Percentiles rank a stretch among this genome's conserved stretches.
phyloP scores from a whole-genome alignment of 371 early-diverging fungal genomes.

The Apophysomyces ossiformis region DNA sequence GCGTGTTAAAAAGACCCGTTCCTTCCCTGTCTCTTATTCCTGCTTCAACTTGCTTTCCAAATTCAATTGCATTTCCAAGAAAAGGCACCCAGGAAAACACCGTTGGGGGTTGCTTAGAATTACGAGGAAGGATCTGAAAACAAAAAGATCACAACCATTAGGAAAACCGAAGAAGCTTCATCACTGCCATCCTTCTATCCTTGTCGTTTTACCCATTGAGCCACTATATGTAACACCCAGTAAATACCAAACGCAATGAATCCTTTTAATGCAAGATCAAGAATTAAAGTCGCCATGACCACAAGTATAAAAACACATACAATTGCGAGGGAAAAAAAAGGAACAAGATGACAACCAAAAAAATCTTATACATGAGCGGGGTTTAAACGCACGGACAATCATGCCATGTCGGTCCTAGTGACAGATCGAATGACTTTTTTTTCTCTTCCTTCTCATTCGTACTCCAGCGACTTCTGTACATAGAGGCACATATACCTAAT shows the following conservation, averaged over 20 bases:
- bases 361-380: not conserved
- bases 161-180: not conserved
- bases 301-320: not conserved
- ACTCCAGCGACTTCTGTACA: conserved; percentile 71
- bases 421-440: not conserved
- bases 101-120: too few relatives aligned
- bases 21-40: too few relatives aligned
- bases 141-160: not conserved
- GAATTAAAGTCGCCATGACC: not conserved
- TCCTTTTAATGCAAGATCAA: not conserved
- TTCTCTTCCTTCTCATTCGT: conserved; percentile 22
- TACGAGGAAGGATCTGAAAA: too few relatives aligned
- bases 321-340: conserved; percentile 2
- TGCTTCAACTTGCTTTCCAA: not conserved
- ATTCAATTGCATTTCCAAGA: not conserved
- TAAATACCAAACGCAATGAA: not conserved
- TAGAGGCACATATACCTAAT: conserved; percentile 91
- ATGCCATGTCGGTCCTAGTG: not conserved
- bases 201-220: not conserved
- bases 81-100: not conserved
- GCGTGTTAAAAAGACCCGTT: not conserved
- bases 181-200: not conserved
- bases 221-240: not conserved
- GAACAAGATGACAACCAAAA: conserved; percentile 6
- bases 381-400: too few relatives aligned